Evolutionary conservation across 495 filamentous ascomycete species (phyloP), one percentile per base, ranked within the genome.

Genomic region (Lichina pygmaea): DNA sequence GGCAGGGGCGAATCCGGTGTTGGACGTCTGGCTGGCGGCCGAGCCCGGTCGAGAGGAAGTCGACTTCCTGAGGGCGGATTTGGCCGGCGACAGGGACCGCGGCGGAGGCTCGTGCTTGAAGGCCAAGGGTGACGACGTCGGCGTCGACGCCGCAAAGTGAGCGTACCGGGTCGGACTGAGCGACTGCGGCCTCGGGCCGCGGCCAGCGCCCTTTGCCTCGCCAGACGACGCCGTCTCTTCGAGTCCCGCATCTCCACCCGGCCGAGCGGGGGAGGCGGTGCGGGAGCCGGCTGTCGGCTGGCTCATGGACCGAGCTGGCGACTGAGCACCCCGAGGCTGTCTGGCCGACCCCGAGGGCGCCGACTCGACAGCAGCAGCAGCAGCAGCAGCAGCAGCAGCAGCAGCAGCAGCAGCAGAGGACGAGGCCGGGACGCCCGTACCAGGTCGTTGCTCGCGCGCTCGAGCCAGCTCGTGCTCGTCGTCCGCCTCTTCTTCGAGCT

Each of bases 21-120:
- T 50, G 34, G 10, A 48, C 46, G 11, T 46, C 34, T 40, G 42
- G 6, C 15, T 54, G 53, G 16, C 62, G 49, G 67, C 66, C 2
- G 69, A 71, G 9, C 66, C 58, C 3, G 68, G 65, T 12, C 55
- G 34, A 8, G 43, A 60, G 6, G 62, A 59, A 8, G 78, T 68
- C 16, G 73, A 61, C 40, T 72, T 65, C 51, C 93, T 93, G 52
- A 93, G 51, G 0, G 85, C 85, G 11, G 85, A 86, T 54, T 93
- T 93, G 6, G 71, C 75, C 24, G 85, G 85, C 0, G 85, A 93
- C 0, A 81, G 62, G 0, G 85, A 85, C 43, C 85, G 68, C 15
- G 77, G 72, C 12, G 79, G 81, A 24, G 85, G 85, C 43, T 77
- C 65, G 55, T 93, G 83, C 48, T 69, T 60, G 15, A n/a, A 61